Base-by-base conservation (phyloP, 2,329 filamentous ascomycete species). In the Pseudogymnoascus sp. region DNA sequence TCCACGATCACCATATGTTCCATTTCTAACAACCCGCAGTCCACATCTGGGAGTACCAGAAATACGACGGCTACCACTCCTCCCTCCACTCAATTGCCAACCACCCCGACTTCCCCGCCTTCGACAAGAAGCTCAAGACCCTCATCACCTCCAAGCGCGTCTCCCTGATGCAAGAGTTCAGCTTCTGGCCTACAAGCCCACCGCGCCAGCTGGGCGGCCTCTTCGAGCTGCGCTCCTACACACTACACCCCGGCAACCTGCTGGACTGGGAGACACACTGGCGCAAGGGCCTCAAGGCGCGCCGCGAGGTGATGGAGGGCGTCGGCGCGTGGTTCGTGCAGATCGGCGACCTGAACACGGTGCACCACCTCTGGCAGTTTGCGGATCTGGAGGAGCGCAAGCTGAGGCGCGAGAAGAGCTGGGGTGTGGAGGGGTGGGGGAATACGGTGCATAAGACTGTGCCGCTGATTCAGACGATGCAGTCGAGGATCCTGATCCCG, bases 181-280 rank as follows among this genome's bases (percentile, higher is more conserved):
- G 93, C 37, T 99, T 99, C 83, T 99, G 95, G 95, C 95, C 95
- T 1, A 99, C 95, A 2, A 93, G 92, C 0, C 84, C 93, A 4
- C 95, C 95, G 0, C 91, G 95, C 66, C 83, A 91, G 72, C 85
- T 99, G 0, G 95, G 95, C 63, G 95, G 95, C 54, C 78, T 99
- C 45, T 99, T 99, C 74, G 95, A 99, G 80, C 83, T 99, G 36
- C 90, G 95, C 62, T 97, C 95, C 1, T 99, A 99, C 80, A 97
- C 92, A 4, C 84, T 99, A 21, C 92, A 97, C 75, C 95, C 95
- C 0, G 95, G 95, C 45, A 97, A 97, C 75, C 82, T 99, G 48
- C 84, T 99, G 6, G 95, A 99, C 78, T 99, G 95, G 95, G 95
- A 99, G 82, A 96, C 91, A 43, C 95, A 99, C 78, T 99, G 95